Conservation (phyloP, 805 yeast genomes). For the Hemisphaericaspora nanyangensis region DNA sequence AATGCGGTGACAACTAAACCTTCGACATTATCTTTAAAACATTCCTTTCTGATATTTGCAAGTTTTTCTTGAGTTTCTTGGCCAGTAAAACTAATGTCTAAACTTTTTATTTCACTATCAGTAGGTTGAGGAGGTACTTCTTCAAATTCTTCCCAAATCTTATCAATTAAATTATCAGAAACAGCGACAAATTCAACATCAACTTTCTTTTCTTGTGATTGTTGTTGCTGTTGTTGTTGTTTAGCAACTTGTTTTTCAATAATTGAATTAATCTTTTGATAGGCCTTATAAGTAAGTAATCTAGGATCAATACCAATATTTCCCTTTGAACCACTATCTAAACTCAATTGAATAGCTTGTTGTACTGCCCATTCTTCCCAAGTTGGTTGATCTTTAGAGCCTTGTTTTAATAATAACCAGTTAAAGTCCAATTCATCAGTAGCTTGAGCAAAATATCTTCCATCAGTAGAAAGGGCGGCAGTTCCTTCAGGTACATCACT, state of each 20-base stretch:
- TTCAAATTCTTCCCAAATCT: slow-evolving; percentile 69
- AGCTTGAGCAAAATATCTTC: slow-evolving; percentile 59
- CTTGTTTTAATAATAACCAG: slow-evolving; percentile 55
- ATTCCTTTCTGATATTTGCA: slow-evolving; percentile 33
- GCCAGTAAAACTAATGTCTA: slow-evolving; percentile 61
- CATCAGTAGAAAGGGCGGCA: slow-evolving; percentile 57
- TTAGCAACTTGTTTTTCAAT: slow-evolving; percentile 24
- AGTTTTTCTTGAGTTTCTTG: slow-evolving; percentile 58
- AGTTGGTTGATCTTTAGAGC: slow-evolving; percentile 44
- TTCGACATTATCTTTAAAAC: slow-evolving; percentile 23
- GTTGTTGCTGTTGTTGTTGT: slow-evolving; percentile 17
- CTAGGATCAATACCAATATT: slow-evolving; percentile 50
- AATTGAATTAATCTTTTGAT: slow-evolving; percentile 26
- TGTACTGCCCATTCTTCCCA: slow-evolving; percentile 59
- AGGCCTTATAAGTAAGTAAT: slow-evolving; percentile 35
- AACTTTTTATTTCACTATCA: slow-evolving; percentile 44
- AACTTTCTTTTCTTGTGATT: slow-evolving; percentile 20
- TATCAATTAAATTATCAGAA: slow-evolving; percentile 66
- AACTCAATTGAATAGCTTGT: slow-evolving; percentile 47
- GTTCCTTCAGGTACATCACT: slow-evolving; percentile 51
- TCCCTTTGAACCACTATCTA: slow-evolving; percentile 40
- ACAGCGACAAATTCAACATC: slow-evolving; percentile 43
- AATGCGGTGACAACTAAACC: slow-evolving; percentile 47
- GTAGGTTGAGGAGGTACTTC: slow-evolving; percentile 53
- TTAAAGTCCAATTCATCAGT: slow-evolving; percentile 55